These are phyloP conservation scores for Trametes villosa DNA, from an alignment of 768 basidiomycete genomes.

Conservation along the genomic window DNA sequence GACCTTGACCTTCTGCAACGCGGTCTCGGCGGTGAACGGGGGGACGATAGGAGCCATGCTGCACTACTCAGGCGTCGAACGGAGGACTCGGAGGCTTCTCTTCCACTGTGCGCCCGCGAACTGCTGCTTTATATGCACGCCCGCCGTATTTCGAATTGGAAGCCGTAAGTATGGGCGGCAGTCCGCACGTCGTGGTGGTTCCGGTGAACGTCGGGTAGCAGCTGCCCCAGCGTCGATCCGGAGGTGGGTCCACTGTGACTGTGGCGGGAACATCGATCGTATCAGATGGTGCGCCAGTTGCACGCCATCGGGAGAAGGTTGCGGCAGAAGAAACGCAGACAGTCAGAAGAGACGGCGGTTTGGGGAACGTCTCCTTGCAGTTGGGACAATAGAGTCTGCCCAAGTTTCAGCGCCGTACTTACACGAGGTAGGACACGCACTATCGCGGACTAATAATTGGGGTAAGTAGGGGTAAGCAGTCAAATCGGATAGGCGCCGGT, in stretches of 20 bases:
- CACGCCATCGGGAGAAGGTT: background rate
- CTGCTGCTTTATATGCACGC: background rate
- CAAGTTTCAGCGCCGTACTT: too few species aligned
- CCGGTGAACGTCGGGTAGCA: background rate
- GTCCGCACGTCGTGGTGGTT: background rate
- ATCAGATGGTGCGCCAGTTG: background rate
- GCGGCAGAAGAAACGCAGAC: background rate
- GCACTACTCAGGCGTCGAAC: background rate
- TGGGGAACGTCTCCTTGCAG: background rate
- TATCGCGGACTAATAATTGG: too few species aligned
- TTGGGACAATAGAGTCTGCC: background rate
- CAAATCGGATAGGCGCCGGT: too few species aligned
- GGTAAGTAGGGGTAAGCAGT: too few species aligned
- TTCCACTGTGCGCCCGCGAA: background rate
- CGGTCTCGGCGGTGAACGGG: slow-evolving; percentile 39
- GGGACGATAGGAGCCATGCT: slow-evolving; percentile 25
- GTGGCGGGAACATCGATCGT: background rate
- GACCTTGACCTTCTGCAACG: slow-evolving; percentile 50
- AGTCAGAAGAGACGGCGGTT: background rate
- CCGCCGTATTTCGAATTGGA: background rate
- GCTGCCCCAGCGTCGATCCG: too few species aligned
- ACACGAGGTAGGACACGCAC: too few species aligned
- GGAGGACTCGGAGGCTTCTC: background rate
- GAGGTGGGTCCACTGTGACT: too few species aligned
- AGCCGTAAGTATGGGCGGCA: background rate